Percentiles rank a stretch among this genome's conserved stretches.
Conservation (phyloP, 495 filamentous ascomycete species). For the Lasiosphaeria hispida region DNA sequence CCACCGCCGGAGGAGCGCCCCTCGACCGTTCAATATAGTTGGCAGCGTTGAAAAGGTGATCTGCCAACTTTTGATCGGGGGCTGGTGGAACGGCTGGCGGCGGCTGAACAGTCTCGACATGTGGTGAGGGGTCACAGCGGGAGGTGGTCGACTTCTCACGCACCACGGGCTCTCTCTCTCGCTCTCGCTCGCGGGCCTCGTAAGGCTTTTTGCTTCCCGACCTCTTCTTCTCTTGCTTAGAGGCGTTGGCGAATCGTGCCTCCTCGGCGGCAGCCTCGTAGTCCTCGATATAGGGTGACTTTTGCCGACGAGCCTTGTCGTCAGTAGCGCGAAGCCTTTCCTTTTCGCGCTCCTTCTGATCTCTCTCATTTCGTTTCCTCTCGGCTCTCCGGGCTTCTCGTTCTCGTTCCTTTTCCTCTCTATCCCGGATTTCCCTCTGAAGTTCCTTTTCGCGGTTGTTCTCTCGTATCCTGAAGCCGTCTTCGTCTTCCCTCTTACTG, state of each 20-base stretch:
- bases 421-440: conserved; percentile 18
- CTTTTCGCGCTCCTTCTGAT: conserved; percentile 33
- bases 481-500: conserved; percentile 33
- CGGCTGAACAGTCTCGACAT: conserved; percentile 9
- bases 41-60: conserved; percentile 18
- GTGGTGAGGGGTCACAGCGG: conserved; percentile 24
- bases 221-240: conserved; percentile 42
- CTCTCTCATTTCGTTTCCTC: conserved; percentile 24
- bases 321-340: conserved; percentile 31
- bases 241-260: conserved; percentile 14
- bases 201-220: conserved; percentile 39
- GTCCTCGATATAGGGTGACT: conserved; percentile 33
- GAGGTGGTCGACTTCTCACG: conserved; percentile 29
- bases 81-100: neutral
- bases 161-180: conserved; percentile 6
- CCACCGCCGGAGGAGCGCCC: neutral
- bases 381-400: conserved; percentile 18
- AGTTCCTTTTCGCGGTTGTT: conserved; percentile 11
- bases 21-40: conserved; percentile 24
- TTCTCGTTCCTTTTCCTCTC: conserved; percentile 26
- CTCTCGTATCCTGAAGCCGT: conserved; percentile 30
- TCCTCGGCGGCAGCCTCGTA: conserved; percentile 34
- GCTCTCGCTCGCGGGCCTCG: conserved; percentile 27
- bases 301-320: conserved; percentile 34
- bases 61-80: conserved; percentile 7